phyloP scores from a whole-genome alignment of 805 yeast genomes.

The Blastobotrys parvus region DNA sequence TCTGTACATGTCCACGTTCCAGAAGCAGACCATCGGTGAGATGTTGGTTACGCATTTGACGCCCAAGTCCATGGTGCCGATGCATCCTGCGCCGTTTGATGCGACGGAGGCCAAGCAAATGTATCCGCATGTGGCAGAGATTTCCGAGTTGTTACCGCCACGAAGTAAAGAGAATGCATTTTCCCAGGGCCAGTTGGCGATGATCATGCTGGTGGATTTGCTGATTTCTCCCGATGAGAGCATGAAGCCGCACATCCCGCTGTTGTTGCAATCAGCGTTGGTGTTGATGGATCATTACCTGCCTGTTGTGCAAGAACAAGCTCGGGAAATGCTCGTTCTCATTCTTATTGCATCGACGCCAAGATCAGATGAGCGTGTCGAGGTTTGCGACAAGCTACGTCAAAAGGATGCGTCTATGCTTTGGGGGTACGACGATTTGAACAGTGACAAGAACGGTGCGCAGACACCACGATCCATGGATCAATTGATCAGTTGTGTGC shows the following conservation, averaged over 20 bases:
- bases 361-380: conserved; percentile 42
- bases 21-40: conserved; percentile 42
- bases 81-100: conserved; percentile 32
- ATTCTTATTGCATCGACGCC: conserved; percentile 54
- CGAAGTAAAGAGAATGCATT: conserved; percentile 60
- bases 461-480: conserved; percentile 86
- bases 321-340: conserved; percentile 65
- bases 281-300: conserved; percentile 84
- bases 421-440: conserved; percentile 86
- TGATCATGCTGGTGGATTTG: conserved; percentile 77
- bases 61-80: conserved; percentile 87
- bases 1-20: conserved; percentile 52
- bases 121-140: conserved; percentile 71
- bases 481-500: conserved; percentile 50
- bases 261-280: conserved; percentile 69
- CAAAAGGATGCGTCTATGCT: conserved; percentile 41
- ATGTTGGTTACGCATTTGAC: conserved; percentile 60
- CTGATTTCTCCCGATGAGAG: conserved; percentile 55
- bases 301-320: conserved; percentile 75
- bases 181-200: conserved; percentile 79
- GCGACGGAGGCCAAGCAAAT: conserved; percentile 30
- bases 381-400: conserved; percentile 50
- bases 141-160: conserved; percentile 44
- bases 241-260: conserved; percentile 52
- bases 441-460: conserved; percentile 67